phyloP scores from a whole-genome alignment of 31 red algal genomes.

The Endocladia muricata region DNA sequence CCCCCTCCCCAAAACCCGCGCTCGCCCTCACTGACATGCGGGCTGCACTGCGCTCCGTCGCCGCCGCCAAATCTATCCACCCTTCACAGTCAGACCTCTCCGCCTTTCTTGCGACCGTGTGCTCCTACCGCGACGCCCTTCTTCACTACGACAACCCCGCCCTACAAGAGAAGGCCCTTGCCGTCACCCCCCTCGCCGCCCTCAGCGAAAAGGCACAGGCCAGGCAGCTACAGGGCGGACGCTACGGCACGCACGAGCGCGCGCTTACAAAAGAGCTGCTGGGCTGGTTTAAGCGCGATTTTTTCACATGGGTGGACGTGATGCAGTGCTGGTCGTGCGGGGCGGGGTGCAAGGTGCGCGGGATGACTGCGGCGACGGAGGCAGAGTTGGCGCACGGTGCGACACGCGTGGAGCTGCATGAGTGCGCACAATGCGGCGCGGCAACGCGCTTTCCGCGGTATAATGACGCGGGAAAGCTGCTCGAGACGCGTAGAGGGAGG shows the following conservation, averaged over 20 bases:
- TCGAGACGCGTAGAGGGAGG: constrained; percentile 68
- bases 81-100: not conserved
- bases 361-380: constrained; percentile 13
- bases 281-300: constrained; percentile 74
- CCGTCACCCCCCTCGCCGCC: constrained; percentile 18
- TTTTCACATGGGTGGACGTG: constrained; percentile 75
- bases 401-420: constrained; percentile 53
- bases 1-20: not conserved
- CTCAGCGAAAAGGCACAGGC: constrained; percentile 12
- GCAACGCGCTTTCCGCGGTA: constrained; percentile 69
- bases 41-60: not conserved
- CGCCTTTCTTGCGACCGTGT: constrained; percentile 29
- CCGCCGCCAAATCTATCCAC: not conserved
- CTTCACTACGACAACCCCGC: constrained; percentile 32
- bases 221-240: constrained; percentile 12
- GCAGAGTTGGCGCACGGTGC: constrained; percentile 26
- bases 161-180: constrained; percentile 32
- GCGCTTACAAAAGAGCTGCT: constrained; percentile 56
- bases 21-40: not conserved
- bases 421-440: constrained; percentile 56
- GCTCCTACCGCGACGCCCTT: constrained; percentile 19
- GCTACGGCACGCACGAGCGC: constrained; percentile 20
- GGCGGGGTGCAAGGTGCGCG: constrained; percentile 13
- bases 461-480: constrained; percentile 57
- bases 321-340: constrained; percentile 68